Base-by-base conservation (phyloP, 306 rosid genomes). In the Styphnolobium japonicum region DNA sequence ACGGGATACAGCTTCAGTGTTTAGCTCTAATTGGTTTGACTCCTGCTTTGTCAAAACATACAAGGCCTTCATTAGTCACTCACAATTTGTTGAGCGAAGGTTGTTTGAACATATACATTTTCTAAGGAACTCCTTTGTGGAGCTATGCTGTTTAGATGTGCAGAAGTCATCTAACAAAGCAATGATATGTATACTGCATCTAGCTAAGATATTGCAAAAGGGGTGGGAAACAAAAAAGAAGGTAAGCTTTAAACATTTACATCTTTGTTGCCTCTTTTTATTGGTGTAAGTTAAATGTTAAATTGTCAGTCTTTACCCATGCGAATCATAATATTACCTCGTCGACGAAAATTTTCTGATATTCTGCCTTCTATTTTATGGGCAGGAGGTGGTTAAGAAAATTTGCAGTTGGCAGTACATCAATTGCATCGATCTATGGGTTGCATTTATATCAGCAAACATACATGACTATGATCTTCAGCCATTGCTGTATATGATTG, bases 391-490 rank as follows among this genome's bases (percentile, higher is more conserved):
- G 57, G 86, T 95, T 53, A 86, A 86, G 82, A 91, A 88, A 75
- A 83, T 95, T 71, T 88, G 96, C 78, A 83, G 92, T 78, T 91
- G 94, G 96, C 93, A 87, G 82, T 90, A 87, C 73, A 80, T 86
- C 25, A 91, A 86, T 83, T 95, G 97, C 85, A 78, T 95, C 51
- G 99, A 93, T 84, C 84, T 95, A 36, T 95, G 98, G 98, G 97
- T 91, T 67, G 63, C 64, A 58, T 91, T 88, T 83, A 76, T 88
- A 81, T 86, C 91, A 57, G 85, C 81, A 39, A 87, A 90, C 73
- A 67, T 85, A 75, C 78, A 22, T 8, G 96, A 91, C 52, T 81
- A 83, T 83, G 94, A 93, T 90, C 92, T 95, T 70, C 98, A 91
- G 73, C 81, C 90, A 9, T 76, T 86, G 79, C 86, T 91, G 70